Percentiles rank a stretch among this genome's conserved stretches.
Evolutionary conservation across 164 flowering plant species (phyloP).

Genomic region (Sedum album): DNA sequence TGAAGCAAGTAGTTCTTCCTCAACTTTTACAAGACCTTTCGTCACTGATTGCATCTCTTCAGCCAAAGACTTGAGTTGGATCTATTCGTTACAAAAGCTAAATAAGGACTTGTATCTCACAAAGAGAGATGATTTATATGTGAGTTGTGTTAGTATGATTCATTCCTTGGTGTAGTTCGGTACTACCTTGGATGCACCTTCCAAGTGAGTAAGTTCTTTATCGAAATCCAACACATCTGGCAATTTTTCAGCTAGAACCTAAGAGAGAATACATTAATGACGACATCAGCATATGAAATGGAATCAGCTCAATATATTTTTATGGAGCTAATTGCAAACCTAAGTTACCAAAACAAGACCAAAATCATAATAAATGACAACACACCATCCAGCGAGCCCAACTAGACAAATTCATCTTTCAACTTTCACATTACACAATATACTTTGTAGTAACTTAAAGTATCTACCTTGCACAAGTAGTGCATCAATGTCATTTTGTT

Average conservation of each 20-base stretch:
- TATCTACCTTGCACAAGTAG: slow-evolving; percentile 85
- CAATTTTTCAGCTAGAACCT: slow-evolving; percentile 90
- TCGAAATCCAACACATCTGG: slow-evolving; percentile 94
- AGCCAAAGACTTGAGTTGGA: slow-evolving; percentile 87
- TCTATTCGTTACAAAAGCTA: slow-evolving; percentile 29
- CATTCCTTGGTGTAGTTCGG: too few species aligned
- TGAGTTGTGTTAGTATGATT: neutral
- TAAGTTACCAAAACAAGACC: too few species aligned
- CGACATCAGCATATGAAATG: neutral
- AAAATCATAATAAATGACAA: neutral
- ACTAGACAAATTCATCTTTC: neutral
- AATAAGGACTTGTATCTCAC: neutral
- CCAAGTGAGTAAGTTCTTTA: slow-evolving; percentile 82
- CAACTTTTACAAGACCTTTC: slow-evolving; percentile 98
- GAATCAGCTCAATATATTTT: neutral
- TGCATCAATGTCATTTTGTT: slow-evolving; percentile 98
- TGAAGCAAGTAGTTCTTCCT: slow-evolving; percentile 82
- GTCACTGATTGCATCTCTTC: slow-evolving; percentile 99
- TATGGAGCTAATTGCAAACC: too few species aligned
- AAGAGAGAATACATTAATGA: neutral
- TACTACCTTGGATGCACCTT: slow-evolving; percentile 88
- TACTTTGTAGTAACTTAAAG: neutral
- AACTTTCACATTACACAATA: too few species aligned
- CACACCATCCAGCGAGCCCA: too few species aligned
- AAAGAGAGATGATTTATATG: neutral